Evolutionary conservation across 2,329 filamentous ascomycete genomes (phyloP), one percentile per base, ranked within the genome.

Genomic region (Mycogone perniciosa): DNA sequence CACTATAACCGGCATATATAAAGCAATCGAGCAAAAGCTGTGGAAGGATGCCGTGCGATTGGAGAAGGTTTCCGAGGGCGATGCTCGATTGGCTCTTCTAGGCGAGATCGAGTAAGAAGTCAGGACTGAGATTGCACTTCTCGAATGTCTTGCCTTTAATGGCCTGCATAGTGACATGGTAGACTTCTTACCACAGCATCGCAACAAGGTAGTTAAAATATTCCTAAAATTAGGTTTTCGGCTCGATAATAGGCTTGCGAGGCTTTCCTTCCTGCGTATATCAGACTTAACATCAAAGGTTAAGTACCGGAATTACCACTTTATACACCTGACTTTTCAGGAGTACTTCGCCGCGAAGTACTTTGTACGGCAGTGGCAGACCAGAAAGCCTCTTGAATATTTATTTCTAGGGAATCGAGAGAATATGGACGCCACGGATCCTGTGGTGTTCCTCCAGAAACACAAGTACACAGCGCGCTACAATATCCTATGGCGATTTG

Each of bases 321-420:
- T 73, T 41, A n/a, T 72, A 30, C 70, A 73, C 50, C 53, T 72
- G 72, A n/a, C n/a, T n/a, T n/a, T n/a, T n/a, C n/a, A n/a, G n/a
- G n/a, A n/a, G n/a, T n/a, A n/a, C n/a, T n/a, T 73, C 57, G 69
- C 66, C 6, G 39, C 39, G 3, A n/a, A 6, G 2, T 27, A 41
- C 6, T 41, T 27, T 29, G 39, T 41, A 5, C 39, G 39, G 6
- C 11, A 41, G 5, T 41, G 39, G 9, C 26, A 48, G 30, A 30
- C 26, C 4, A n/a, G 7, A 27, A 50, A 8, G n/a, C 30, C 20
- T 3, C 57, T 65, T 1, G 26, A 52, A 50, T 60, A 34, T 51
- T 45, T 57, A 3, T 7, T 30, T 6, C 35, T 60, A 8, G n/a
- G n/a, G n/a, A 48, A 44, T 10, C 41, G 38, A 11, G 10, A 6